These are phyloP conservation scores for Crithidia expoeki DNA, from an alignment of 208 protist genomes.

Conservation along the genomic window DNA sequence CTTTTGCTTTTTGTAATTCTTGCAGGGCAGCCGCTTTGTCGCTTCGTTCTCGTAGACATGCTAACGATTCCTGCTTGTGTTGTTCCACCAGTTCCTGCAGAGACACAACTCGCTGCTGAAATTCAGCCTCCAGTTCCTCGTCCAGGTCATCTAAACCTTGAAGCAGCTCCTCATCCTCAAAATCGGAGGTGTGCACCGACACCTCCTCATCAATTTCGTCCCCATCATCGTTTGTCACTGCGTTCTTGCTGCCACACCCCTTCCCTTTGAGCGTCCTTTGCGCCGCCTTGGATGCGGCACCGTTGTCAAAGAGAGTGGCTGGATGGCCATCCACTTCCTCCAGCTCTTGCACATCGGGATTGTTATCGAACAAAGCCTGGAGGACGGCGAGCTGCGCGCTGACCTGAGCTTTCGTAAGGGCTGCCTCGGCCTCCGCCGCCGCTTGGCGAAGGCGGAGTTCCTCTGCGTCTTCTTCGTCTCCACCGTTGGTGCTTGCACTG, in stretches of 20 bases:
- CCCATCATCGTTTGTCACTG: conserved; percentile 6
- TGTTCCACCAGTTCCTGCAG: conserved; percentile 24
- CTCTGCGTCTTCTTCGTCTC: conserved; percentile 7
- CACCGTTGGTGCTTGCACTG: background rate
- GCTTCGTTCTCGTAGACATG: conserved; percentile 19
- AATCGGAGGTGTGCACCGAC: conserved; percentile 50
- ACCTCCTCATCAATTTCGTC: conserved; percentile 36
- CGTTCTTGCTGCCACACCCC: background rate
- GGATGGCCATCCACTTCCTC: conserved; percentile 2
- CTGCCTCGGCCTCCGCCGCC: conserved; percentile 14
- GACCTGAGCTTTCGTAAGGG: conserved; percentile 18
- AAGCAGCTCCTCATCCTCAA: conserved; percentile 40
- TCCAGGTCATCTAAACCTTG: conserved; percentile 44
- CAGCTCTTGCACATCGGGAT: conserved; percentile 23
- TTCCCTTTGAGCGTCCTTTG: background rate
- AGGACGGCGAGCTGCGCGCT: conserved; percentile 29
- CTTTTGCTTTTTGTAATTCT: conserved; percentile 34
- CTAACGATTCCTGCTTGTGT: conserved; percentile 31
- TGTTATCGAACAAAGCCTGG: conserved; percentile 23
- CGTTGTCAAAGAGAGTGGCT: conserved; percentile 6
- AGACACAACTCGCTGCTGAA: conserved; percentile 24
- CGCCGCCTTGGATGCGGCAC: background rate
- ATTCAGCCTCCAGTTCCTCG: conserved; percentile 47
- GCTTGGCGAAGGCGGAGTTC: conserved; percentile 10
- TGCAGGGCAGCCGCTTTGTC: conserved; percentile 35